These are phyloP conservation scores for Rhodotorula sp. DNA, from an alignment of 1,284 basidiomycete species.

Conservation along the genomic window DNA sequence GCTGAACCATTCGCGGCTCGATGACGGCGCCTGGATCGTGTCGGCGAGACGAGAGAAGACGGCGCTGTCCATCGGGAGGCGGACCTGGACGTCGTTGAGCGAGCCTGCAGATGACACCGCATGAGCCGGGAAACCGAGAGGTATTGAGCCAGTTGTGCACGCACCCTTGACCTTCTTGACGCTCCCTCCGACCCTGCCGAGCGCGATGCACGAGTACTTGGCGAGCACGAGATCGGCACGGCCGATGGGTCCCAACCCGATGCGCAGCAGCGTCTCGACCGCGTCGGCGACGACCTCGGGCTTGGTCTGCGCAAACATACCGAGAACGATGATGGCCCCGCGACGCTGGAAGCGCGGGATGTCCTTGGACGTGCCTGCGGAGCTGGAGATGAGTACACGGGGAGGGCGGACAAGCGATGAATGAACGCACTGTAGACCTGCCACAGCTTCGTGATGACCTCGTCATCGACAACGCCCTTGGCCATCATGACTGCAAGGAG, in stretches of 20 bases:
- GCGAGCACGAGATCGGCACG: conserved; percentile 87
- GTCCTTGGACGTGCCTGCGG: conserved; percentile 67
- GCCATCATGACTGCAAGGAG: conserved; percentile 91
- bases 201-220: conserved; percentile 87
- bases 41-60: conserved; percentile 83
- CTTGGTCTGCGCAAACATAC: conserved; percentile 89
- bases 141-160: conserved; percentile 46
- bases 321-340: conserved; percentile 90
- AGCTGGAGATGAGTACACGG: not conserved
- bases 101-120: conserved; percentile 59
- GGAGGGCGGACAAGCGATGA: not conserved
- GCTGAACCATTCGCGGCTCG: conserved; percentile 88
- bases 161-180: conserved; percentile 94
- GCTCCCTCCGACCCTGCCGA: conserved; percentile 89
- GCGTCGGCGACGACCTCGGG: conserved; percentile 82
- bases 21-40: conserved; percentile 71
- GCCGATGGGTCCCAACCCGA: conserved; percentile 84
- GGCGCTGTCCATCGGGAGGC: conserved; percentile 82
- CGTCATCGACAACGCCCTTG: conserved; percentile 74
- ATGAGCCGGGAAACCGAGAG: not conserved
- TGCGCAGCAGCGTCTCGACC: conserved; percentile 78
- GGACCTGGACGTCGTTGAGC: conserved; percentile 79
- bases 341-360: conserved; percentile 81
- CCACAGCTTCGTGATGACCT: conserved; percentile 90
- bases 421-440: conserved; percentile 81